Percentiles rank a stretch among this genome's conserved stretches.
These are phyloP conservation scores for Apium graveolens DNA, from an alignment of 129 eudicot species.

Conservation along the genomic window DNA sequence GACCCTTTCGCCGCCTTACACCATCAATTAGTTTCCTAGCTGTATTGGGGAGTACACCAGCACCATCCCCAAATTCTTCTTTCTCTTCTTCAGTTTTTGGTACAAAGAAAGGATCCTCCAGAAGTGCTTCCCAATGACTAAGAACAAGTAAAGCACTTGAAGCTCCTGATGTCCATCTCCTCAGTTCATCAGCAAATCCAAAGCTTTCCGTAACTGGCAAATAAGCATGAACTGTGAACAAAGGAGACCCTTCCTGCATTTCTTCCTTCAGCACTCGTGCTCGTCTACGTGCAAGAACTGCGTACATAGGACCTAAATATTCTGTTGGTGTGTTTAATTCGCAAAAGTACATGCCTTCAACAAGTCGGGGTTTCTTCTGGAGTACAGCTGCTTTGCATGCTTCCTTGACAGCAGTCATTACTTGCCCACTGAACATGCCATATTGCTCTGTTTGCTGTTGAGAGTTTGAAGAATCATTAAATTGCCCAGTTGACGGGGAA, in stretches of 20 bases:
- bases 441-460: slow-evolving; percentile 53
- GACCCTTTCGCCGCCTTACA: slow-evolving; percentile 82
- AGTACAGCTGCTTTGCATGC: slow-evolving; percentile 82
- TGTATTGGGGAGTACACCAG: slow-evolving; percentile 65
- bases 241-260: slow-evolving; percentile 93
- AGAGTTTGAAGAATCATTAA: slow-evolving; percentile 31
- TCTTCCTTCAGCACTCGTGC: slow-evolving; percentile 88
- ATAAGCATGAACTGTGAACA: slow-evolving; percentile 90
- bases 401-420: slow-evolving; percentile 91
- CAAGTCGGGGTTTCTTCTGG: slow-evolving; percentile 78
- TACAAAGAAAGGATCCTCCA: slow-evolving; percentile 92
- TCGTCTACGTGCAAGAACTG: slow-evolving; percentile 77
- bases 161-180: slow-evolving; percentile 90
- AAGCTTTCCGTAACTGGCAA: slow-evolving; percentile 92
- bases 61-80: slow-evolving; percentile 93
- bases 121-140: slow-evolving; percentile 85
- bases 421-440: slow-evolving; percentile 87
- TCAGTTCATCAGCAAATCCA: slow-evolving; percentile 84
- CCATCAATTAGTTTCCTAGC: slow-evolving; percentile 77
- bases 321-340: slow-evolving; percentile 85
- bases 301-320: slow-evolving; percentile 71
- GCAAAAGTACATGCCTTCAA: slow-evolving; percentile 83
- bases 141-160: slow-evolving; percentile 89
- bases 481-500: slow-evolving; percentile 28
- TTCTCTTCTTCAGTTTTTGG: slow-evolving; percentile 94